Conservation (phyloP, 176 grass and related monocot species). For the Panicum miliaceum region DNA sequence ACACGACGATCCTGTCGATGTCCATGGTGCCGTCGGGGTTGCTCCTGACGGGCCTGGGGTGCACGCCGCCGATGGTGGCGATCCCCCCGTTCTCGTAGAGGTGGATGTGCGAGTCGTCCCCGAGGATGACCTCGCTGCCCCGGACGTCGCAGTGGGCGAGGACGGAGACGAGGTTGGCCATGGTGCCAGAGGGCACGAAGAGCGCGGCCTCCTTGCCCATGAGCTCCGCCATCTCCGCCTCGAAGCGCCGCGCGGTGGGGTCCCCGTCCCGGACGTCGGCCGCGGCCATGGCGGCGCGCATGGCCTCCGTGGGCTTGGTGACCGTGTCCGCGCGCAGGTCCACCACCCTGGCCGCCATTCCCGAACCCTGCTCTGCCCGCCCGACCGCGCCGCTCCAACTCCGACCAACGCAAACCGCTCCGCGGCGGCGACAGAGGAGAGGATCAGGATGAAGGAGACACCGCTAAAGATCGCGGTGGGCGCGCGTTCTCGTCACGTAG, state of each 20-base stretch:
- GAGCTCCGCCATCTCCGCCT: constrained; percentile 69
- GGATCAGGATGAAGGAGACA: neutral
- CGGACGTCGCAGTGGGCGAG: constrained; percentile 83
- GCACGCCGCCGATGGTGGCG: constrained; percentile 80
- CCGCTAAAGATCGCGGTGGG: neutral
- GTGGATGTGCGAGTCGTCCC: constrained; percentile 85
- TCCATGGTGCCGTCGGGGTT: constrained; percentile 89
- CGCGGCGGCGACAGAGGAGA: neutral
- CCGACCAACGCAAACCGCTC: neutral
- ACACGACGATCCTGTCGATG: constrained; percentile 65
- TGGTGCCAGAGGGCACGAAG: constrained; percentile 95
- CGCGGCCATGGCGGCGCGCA: constrained; percentile 87
- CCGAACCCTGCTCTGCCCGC: neutral
- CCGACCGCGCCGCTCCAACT: too few relatives aligned
- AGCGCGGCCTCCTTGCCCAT: constrained; percentile 87
- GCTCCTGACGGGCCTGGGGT: constrained; percentile 77
- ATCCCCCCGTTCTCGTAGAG: constrained; percentile 92
- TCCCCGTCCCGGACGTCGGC: constrained; percentile 76
- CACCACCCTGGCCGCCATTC: constrained; percentile 66
- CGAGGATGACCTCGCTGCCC: constrained; percentile 91
- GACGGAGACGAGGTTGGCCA: constrained; percentile 91
- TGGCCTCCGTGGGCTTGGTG: constrained; percentile 78
- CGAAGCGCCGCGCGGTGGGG: constrained; percentile 71
- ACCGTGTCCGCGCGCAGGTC: constrained; percentile 94
- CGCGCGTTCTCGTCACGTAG: neutral